Evolutionary conservation across 805 yeast species (phyloP), one percentile per base, ranked within the genome.

Genomic region (Ogataea trehaloabstinens): DNA sequence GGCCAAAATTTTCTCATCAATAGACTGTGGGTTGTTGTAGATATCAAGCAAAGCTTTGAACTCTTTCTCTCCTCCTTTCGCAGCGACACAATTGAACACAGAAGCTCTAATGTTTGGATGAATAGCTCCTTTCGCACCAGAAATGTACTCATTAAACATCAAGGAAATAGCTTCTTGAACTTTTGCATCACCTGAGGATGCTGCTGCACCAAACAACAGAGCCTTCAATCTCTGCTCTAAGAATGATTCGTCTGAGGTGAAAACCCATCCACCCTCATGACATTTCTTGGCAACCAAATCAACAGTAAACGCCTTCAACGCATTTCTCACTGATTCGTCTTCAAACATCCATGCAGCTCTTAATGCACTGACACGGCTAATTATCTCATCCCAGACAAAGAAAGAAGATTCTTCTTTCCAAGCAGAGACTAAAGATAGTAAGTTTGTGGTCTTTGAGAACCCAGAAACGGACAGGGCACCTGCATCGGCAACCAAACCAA

Each of bases 231-330:
- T 56, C 46, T 61, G 64, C 4, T 59, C 65, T 35, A 59, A 62
- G 55, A 58, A 56, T 12, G 63, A 42, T 31, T 91, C 97, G 34
- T 83, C 78, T 10, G 95, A 95, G 46, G 86, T 77, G 53, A 82
- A 91, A 12, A 84, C 76, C 69, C 89, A 96, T n/a, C 93, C 85
- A 19, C 83, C 73, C 19, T 76, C 80, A 57, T 60, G 60, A 20
- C 52, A 46, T 35, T 50, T 58, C 6, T 42, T 52, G 17, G 49
- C 19, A 17, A 58, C 62, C 28, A 60, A 40, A 5, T 49, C 56
- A 34, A 43, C 59, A 38, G 52, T 53, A 37, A 74, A 69, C 3
- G 51, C 44, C 10, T 55, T 56, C 37, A 72, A 57, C 5, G 60
- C 62, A 12, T 51, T 36, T 13, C 54, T 53, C 13, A 64, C 48